A percentile compares a stretch with the other conserved stretches of the same genome.
Evolutionary conservation across 169 alveolate species (phyloP).

Genomic region (Plasmodium inui): DNA sequence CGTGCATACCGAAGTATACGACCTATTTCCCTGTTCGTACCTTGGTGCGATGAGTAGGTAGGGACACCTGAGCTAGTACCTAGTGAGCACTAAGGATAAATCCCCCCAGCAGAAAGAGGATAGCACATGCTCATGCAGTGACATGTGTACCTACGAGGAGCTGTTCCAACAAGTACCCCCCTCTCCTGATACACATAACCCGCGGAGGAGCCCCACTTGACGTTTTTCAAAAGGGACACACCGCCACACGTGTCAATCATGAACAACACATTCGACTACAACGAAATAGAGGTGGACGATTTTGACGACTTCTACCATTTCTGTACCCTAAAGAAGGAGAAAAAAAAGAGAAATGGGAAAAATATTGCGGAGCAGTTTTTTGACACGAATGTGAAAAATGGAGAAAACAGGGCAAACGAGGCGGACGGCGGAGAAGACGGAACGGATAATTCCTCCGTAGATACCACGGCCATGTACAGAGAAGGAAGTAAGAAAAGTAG

Average conservation of each 20-base stretch:
- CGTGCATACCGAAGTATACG: not conserved
- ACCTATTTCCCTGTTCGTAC: not conserved
- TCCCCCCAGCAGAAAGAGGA: not conserved
- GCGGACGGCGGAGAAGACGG: not conserved
- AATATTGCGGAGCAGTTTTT: not conserved
- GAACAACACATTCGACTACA: slow-evolving; percentile 40
- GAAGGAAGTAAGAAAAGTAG: not conserved
- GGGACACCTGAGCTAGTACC: not conserved
- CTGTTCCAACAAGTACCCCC: not conserved
- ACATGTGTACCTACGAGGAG: not conserved
- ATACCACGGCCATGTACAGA: not conserved
- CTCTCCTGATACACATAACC: not conserved
- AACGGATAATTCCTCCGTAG: not conserved
- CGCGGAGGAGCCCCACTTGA: not conserved
- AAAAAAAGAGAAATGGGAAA: slow-evolving; percentile 25
- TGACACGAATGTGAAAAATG: not conserved
- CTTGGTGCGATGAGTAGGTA: not conserved
- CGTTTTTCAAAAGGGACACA: not conserved
- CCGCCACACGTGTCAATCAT: not conserved
- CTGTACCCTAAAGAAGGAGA: not conserved
- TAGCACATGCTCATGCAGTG: not conserved
- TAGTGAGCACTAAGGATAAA: not conserved
- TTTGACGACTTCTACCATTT: slow-evolving; percentile 37
- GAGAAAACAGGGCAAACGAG: not conserved
- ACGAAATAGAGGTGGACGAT: slow-evolving; percentile 34